Evolutionary conservation across 2,329 filamentous ascomycete genomes (phyloP), one percentile per base, ranked within the genome.

Genomic region (Niveomyces coronatus): DNA sequence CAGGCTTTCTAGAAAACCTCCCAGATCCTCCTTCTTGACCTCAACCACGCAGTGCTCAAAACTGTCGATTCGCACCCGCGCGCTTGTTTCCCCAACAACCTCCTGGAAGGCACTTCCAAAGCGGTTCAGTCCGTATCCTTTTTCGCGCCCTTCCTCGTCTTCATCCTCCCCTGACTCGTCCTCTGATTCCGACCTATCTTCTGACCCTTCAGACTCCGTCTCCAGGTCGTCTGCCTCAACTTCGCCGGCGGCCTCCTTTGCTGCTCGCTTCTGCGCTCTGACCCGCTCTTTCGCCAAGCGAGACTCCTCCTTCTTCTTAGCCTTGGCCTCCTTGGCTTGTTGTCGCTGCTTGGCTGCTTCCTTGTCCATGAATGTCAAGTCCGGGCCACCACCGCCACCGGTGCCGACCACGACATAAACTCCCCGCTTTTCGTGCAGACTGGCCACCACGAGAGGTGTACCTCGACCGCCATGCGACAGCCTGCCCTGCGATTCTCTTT

Each of bases 41-140:
- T 98, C 91, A 32, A 96, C 88, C 7, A 96, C 91, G 53, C 86
- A 94, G 57, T 94, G 85, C 61, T 98, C 91, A 53, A 98, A 98
- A 58, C 85, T 93, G 61, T 98, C 91, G 54, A 95, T 93, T 43
- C 87, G 70, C 15, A 96, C 87, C 13, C 88, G 67, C 1, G 89
- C 85, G 42, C 81, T 91, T 13, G 89, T 96, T 66, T 95, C 86
- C 36, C 82, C 76, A 3, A 94, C 84, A 1, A 96, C 91, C 53
- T 94, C 87, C 56, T 95, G 87, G 58, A 98, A 98, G 3, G 91
- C 89, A 51, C 82, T 87, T 7, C 91, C 91, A 53, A 98, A 98
- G 35, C 83, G 77, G 61, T 96, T 98, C 37, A 85, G 64, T 2
- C 88, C 82, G 38, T 84, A 82, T 0, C 82, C 79, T 44, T 74